Evolutionary conservation across 2,329 filamentous ascomycete species (phyloP), one percentile per base, ranked within the genome.

Genomic region (Fonsecaea nubica): DNA sequence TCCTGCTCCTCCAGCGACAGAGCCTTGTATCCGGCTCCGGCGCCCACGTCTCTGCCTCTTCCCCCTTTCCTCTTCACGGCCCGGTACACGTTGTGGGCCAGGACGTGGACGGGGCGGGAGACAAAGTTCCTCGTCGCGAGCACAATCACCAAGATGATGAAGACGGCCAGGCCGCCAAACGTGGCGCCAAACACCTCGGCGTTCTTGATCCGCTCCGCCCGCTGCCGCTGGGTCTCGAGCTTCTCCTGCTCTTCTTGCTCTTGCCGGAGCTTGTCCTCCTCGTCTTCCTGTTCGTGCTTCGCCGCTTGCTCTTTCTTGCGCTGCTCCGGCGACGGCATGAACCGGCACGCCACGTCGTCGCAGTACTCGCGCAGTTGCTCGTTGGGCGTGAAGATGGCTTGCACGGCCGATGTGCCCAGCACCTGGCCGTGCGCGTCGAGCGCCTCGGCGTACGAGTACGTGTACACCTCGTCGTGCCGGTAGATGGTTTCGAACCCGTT

Each of bases 401-500:
- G 74, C 18, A 72, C 71, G 48, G 73, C 73, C 1, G 77, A 79
- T 45, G 66, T 75, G 36, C 77, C 76, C 15, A 80, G 69, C 2
- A 76, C 72, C 4, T 68, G 67, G 15, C 77, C 77, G 7, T 75
- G 58, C 2, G 56, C 71, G 52, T 78, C 76, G 10, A 80, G 64
- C 0, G 77, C 79, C 59, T 80, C 77, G 2, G 73, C 78, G 30
- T 77, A 78, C 2, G 54, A 58, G 50, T 61, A 71, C 8, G 30
- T 38, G 18, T 60, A 63, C 13, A 66, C 63, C 33, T 10, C 12
- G 2, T 69, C 36, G 38, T 75, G 72, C 3, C 71, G 74, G 61
- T 77, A 77, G 15, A 71, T 70, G 0, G 79, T 80, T 66, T 81
- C 79, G 54, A 81, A 81, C 0, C 79, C 79, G 7, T 65, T 71